These are phyloP conservation scores for Linnemannia elongata DNA, from an alignment of 192 early-diverging fungal species.

Conservation along the genomic window DNA sequence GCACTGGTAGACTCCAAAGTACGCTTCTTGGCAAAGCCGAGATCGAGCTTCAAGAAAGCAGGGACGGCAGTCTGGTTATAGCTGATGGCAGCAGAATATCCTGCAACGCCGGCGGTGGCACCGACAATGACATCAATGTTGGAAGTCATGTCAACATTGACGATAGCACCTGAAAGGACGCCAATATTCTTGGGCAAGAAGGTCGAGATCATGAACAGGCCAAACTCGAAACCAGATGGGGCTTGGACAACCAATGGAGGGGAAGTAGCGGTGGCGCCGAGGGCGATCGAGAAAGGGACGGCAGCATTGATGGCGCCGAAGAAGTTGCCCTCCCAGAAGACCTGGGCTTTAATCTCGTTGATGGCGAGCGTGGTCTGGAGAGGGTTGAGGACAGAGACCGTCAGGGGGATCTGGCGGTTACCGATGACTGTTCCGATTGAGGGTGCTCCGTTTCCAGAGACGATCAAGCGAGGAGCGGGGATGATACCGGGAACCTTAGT, in stretches of 20 bases:
- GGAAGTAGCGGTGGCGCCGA: slow-evolving; percentile 15
- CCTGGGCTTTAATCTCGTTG: slow-evolving; percentile 16
- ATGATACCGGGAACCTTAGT: slow-evolving; percentile 37
- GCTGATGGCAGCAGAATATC: slow-evolving; percentile 20
- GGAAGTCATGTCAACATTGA: slow-evolving; percentile 29
- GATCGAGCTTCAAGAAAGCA: slow-evolving; percentile 42
- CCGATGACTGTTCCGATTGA: slow-evolving; percentile 32
- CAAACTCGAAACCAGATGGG: slow-evolving; percentile 30
- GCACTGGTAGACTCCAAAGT: not conserved
- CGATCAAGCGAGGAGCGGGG: slow-evolving; percentile 34
- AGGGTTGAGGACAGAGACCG: slow-evolving; percentile 24
- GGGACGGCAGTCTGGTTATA: slow-evolving; percentile 36
- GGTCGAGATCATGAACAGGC: slow-evolving; percentile 30
- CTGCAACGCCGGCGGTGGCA: slow-evolving; percentile 5
- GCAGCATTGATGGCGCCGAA: slow-evolving; percentile 23
- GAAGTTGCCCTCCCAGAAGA: slow-evolving; percentile 34
- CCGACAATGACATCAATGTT: slow-evolving; percentile 31
- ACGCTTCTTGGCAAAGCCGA: slow-evolving; percentile 20
- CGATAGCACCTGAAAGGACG: slow-evolving; percentile 25
- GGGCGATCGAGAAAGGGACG: slow-evolving; percentile 15
- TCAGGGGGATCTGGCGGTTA: slow-evolving; percentile 46
- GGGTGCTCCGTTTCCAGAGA: slow-evolving; percentile 24
- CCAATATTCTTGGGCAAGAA: slow-evolving; percentile 41
- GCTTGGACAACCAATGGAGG: slow-evolving; percentile 28
- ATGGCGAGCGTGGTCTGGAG: slow-evolving; percentile 24